Base-by-base conservation (phyloP, 176 grass and related monocot genomes). In the Carex littledalei region DNA sequence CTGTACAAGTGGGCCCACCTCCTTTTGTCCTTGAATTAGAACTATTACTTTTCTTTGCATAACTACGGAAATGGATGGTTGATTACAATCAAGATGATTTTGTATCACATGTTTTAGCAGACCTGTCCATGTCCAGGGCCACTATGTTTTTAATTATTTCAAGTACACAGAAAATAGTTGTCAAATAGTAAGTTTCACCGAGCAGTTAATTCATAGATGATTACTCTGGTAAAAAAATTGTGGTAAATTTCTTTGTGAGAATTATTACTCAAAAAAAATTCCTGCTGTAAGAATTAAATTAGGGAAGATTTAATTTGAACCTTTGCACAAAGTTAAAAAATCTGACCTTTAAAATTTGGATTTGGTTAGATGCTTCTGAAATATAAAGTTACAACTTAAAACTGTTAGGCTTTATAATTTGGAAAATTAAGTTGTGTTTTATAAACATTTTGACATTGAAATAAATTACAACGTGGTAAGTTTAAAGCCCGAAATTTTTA, bases 41-140 rank as follows among this genome's bases (percentile, higher is more conserved):
- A 52, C 45, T 67, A 31, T 21, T 45, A 14, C 11, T 35, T 65
- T 26, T 49, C 21, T 77, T 55, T 31, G 11, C 73, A 77, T 54
- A 77, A 54, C 10, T 77, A 26, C 18, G 49, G 5, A 77, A 77
- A 54, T 77, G 22, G 73, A 77, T 77, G 47, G 13, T 53, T 31
- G 16, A 77, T 77, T 77, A 77, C 45, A 77, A 77, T 54, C 20
- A 77, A 55, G 54, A 54, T 77, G 22, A 77, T 29, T 21, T 76
- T 76, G 39, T 49, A 4, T 21, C 2, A 47, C 68, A 72, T 72
- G 6, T 69, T 20, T 71, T 18, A 3, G 34, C 4, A n/a, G 17
- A 71, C 17, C 31, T 65, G 65, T 67, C 31, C 4, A 12, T 35
- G 14, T 67, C 65, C 31, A 37, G 34, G 29, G 29, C 65, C 31